These are phyloP conservation scores for Coemansia sp. DNA, from an alignment of 192 early-diverging fungal genomes.

Conservation along the genomic window DNA sequence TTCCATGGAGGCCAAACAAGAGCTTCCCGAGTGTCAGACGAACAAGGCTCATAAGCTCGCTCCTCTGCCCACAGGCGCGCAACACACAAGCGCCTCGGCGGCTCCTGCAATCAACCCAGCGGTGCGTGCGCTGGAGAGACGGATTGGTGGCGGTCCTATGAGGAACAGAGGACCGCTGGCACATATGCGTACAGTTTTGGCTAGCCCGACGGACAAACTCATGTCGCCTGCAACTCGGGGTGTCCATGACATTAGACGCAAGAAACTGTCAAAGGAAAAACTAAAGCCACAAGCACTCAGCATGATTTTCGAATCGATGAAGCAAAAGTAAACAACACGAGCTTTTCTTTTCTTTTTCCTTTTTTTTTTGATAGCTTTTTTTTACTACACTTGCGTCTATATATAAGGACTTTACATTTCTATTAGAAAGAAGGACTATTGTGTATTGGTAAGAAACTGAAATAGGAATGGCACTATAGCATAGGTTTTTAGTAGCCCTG, in stretches of 20 bases:
- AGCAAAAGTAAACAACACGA: constrained; percentile 14
- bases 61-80: not conserved
- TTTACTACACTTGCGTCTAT: not conserved
- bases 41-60: not conserved
- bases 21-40: not conserved
- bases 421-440: too few species aligned
- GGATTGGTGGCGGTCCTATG: not conserved
- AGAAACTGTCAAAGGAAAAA: constrained; percentile 20
- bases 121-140: constrained; percentile 18
- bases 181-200: constrained; percentile 24
- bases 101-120: constrained; percentile 14
- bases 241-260: constrained; percentile 38
- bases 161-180: not conserved
- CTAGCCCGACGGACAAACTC: constrained; percentile 48
- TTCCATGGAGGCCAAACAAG: not conserved
- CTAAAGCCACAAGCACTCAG: constrained; percentile 30
- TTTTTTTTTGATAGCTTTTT: not conserved
- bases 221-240: constrained; percentile 46
- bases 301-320: constrained; percentile 39
- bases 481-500: constrained; percentile 25
- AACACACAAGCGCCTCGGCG: not conserved
- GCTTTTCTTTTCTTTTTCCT: not conserved
- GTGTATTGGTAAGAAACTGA: too few species aligned
- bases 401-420: too few species aligned
- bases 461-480: too few species aligned